Base-by-base conservation (phyloP, 2,329 filamentous ascomycete species). In the Cladosporium sp. region DNA sequence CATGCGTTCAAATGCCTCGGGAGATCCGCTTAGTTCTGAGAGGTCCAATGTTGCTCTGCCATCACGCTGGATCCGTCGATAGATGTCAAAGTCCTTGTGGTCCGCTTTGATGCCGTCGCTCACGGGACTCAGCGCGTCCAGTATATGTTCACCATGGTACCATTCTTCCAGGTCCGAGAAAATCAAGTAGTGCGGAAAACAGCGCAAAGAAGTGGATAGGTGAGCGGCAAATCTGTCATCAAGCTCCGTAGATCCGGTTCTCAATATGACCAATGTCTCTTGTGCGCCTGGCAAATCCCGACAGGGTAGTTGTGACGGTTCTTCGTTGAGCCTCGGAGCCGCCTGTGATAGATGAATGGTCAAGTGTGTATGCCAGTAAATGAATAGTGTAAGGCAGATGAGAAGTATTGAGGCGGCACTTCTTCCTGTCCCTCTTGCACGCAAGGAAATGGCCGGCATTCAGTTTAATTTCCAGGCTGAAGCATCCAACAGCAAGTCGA, bases 191-290 rank as follows among this genome's bases (percentile, higher is more conserved):
- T 80, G 68, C 27, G 77, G 74, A 32, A 79, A 72, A 66, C 80
- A 83, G 54, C 70, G 70, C 17, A 83, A 69, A 0, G 78, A 78
- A 1, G 77, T 79, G 41, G 70, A 61, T 52, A 81, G 72, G 57
- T 82, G 79, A 2, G 73, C 64, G 1, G 78, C 77, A 2, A 83
- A 70, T 60, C 80, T 80, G 20, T 76, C 71, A 48, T 69, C 64
- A 8, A 78, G 71, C 58, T 83, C 79, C 5, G 78, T 79, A n/a
- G 79, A 78, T 45, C 80, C 80, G 0, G 80, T 83, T 56, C 78
- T 77, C 54, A 84, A 68, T 11, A 82, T 67, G n/a, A 83, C 72
- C 54, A 82, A 75, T 41, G 82, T 64, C 59, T 82, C 71, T 4
- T 78, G 68, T 5, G 68, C 66, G 24, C 66, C 67, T 15, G 11